These are phyloP conservation scores for Emericellopsis terricola DNA, from an alignment of 495 filamentous ascomycete species.

Conservation along the genomic window DNA sequence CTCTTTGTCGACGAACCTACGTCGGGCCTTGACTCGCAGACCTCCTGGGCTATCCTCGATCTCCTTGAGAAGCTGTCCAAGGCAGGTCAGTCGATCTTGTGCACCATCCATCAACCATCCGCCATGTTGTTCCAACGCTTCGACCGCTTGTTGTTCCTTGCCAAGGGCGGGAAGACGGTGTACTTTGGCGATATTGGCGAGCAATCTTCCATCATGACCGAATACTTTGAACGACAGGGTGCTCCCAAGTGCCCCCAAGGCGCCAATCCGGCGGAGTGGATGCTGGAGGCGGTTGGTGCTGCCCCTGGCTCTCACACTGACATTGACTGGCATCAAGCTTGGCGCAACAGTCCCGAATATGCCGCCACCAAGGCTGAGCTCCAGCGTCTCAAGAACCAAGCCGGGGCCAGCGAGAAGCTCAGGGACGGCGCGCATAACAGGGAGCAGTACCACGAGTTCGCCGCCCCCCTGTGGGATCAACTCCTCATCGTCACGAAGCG, in stretches of 20 bases:
- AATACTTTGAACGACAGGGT: slow-evolving; percentile 43
- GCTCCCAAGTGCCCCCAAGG: slow-evolving; percentile 40
- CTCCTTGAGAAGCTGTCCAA: slow-evolving; percentile 71
- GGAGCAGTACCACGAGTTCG: slow-evolving; percentile 11
- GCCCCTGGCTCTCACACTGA: slow-evolving; percentile 20
- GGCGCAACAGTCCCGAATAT: slow-evolving; percentile 52
- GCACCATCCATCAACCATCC: slow-evolving; percentile 66
- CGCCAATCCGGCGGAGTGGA: slow-evolving; percentile 66
- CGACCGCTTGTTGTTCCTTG: slow-evolving; percentile 49
- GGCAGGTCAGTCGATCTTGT: slow-evolving; percentile 51
- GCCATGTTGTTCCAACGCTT: slow-evolving; percentile 57
- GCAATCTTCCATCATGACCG: slow-evolving; percentile 16
- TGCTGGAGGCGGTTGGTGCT: slow-evolving; percentile 69
- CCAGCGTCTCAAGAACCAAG: slow-evolving; percentile 29
- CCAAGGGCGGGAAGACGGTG: slow-evolving; percentile 44
- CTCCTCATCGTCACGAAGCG: slow-evolving; percentile 10
- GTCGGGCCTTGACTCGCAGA: slow-evolving; percentile 71
- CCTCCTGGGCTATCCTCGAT: slow-evolving; percentile 62
- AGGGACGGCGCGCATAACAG: slow-evolving; percentile 11
- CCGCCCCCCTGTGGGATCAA: slow-evolving; percentile 11
- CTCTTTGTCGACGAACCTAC: slow-evolving; percentile 71
- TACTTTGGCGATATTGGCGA: slow-evolving; percentile 44
- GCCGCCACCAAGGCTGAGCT: slow-evolving; percentile 42
- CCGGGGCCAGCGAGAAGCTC: slow-evolving; percentile 11
- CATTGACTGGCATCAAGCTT: slow-evolving; percentile 62